These are phyloP conservation scores for Tolypocladium ovalisporum DNA, from an alignment of 2,329 filamentous ascomycete genomes.

Conservation along the genomic window DNA sequence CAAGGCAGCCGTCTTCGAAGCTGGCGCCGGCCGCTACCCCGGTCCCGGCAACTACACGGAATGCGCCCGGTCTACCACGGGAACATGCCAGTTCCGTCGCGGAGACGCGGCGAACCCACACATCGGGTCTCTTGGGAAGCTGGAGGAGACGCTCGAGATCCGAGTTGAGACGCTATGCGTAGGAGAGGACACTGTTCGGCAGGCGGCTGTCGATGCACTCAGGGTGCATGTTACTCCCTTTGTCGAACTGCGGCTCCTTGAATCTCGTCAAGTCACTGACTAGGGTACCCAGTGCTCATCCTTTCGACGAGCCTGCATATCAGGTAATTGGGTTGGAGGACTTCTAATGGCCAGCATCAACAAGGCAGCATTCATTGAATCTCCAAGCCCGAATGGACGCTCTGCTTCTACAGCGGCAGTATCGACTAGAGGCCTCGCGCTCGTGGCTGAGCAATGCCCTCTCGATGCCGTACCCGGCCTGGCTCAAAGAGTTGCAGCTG, in stretches of 20 bases:
- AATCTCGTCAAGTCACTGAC: not conserved
- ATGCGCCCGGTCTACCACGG: slow-evolving; percentile 38
- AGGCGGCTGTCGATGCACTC: not conserved
- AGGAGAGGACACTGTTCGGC: slow-evolving; percentile 17
- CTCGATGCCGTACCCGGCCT: not conserved
- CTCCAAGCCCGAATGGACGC: too few relatives aligned
- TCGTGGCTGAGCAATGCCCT: not conserved
- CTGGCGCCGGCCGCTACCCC: slow-evolving; percentile 44
- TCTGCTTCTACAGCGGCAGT: too few relatives aligned
- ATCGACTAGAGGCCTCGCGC: too few relatives aligned
- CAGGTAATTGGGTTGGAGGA: not conserved
- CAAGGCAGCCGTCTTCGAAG: slow-evolving; percentile 45
- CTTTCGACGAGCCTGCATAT: not conserved
- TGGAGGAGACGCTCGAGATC: slow-evolving; percentile 50
- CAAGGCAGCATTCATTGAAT: not conserved
- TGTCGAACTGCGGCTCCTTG: not conserved
- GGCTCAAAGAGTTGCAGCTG: not conserved
- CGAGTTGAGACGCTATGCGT: slow-evolving; percentile 53
- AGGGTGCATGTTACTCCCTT: not conserved
- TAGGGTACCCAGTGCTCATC: not conserved
- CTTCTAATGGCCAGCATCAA: not conserved
- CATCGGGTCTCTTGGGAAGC: slow-evolving; percentile 44
- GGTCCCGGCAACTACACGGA: slow-evolving; percentile 43
- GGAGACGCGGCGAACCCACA: slow-evolving; percentile 49
- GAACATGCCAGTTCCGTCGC: slow-evolving; percentile 56